phyloP scores from a whole-genome alignment of 2,329 filamentous ascomycete species.

The Conoideocrella luteorostrata region DNA sequence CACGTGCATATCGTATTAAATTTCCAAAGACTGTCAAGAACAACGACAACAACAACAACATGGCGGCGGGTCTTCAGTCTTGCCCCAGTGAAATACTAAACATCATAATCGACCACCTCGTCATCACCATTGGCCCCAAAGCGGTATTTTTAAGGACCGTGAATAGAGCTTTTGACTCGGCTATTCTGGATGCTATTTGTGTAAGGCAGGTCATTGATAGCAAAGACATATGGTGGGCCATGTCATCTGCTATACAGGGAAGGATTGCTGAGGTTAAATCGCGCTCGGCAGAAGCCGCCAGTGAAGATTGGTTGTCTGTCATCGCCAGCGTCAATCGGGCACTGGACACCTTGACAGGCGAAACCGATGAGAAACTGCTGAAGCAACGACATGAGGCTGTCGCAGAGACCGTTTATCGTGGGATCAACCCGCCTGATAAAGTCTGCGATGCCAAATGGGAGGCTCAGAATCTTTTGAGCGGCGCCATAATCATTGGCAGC shows the following conservation, averaged over 20 bases:
- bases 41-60: too few relatives aligned
- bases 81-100: not conserved
- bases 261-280: not conserved
- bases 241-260: not conserved
- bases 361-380: not conserved
- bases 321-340: not conserved
- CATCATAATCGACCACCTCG: not conserved
- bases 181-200: not conserved
- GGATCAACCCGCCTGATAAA: not conserved
- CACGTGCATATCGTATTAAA: too few relatives aligned
- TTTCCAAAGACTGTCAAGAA: too few relatives aligned
- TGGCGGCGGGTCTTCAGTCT: not conserved
- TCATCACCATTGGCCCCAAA: not conserved
- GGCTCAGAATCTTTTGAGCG: not conserved
- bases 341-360: not conserved
- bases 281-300: not conserved
- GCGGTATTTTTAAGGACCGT: not conserved
- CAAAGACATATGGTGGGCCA: not conserved
- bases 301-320: not conserved
- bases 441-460: not conserved
- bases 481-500: slow-evolving; percentile 1
- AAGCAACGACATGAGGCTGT: not conserved
- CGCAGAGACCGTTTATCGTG: not conserved
- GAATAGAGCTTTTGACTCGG: not conserved
- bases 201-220: not conserved